Evolutionary conservation across 2,329 filamentous ascomycete genomes (phyloP), one percentile per base, ranked within the genome.

Genomic region (Bimuria novae-zelandiae): DNA sequence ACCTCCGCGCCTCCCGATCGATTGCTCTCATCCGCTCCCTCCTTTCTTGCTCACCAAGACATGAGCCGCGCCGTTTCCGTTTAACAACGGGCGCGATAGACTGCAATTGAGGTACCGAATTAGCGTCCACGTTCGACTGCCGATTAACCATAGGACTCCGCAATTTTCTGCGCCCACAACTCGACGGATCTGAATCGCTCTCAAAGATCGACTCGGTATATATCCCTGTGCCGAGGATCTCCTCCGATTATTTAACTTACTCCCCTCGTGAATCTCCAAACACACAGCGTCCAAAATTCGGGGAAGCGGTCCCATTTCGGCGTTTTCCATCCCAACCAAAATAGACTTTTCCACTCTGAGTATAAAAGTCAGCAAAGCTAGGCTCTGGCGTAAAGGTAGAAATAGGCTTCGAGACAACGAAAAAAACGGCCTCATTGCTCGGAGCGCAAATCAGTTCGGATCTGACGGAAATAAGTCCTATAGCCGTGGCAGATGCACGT

Each of bases 1-100:
- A 71, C 25, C 70, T 55, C 42, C 72, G 69, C 27, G 70, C 70
- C 55, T 72, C 69, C 17, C 70, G 64, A 50, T 73, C 70, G 49
- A 72, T 71, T 2, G 70, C 68, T 52, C 70, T 57, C 47, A 72
- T 73, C 19, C 70, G 54, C 35, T 73, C 69, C 16, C 66, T 59
- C 17, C 69, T 55, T 39, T 73, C 70, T 23, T 72, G 68, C 43
- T 73, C 69, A 3, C 70, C 69, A 7, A 73, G 52, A 46, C 70
- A 72, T 5, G 69, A 70, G 2, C 66, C 64, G 19, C 65, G 63
- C 25, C 70, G 60, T 44, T 72, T 72, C 7, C 70, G 65, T 53
- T 72, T 73, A 14, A 66, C 56, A 1, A 66, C 61, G 8, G 68
- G 67, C 10, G 66, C 61, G 36, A 64, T 57, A n/a, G 62, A 27